These are phyloP conservation scores for Penicillium thymicola DNA, from an alignment of 2,329 filamentous ascomycete species.

Conservation along the genomic window DNA sequence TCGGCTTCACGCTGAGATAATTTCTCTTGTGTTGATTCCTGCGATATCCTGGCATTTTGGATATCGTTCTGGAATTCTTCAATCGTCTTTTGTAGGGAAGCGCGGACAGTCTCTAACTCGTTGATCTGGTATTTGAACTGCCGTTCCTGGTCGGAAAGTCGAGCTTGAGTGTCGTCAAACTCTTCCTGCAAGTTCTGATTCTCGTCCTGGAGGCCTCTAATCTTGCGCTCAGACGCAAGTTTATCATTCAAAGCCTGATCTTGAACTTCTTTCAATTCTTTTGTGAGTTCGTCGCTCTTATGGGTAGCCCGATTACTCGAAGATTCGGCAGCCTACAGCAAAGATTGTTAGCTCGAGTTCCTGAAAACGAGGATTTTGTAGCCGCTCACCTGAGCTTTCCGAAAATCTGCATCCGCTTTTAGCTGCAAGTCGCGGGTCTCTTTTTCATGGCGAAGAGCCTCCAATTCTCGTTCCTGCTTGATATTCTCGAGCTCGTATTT, in stretches of 20 bases:
- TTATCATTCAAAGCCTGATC: constrained; percentile 56
- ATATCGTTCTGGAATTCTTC: constrained; percentile 51
- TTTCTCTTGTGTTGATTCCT: constrained; percentile 62
- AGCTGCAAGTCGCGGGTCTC: constrained; percentile 77
- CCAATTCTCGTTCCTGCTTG: constrained; percentile 82
- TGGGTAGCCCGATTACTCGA: constrained; percentile 49
- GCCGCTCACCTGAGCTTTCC: constrained; percentile 54
- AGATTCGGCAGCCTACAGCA: constrained; percentile 50
- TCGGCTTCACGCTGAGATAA: constrained; percentile 66
- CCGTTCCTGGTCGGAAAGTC: constrained; percentile 65
- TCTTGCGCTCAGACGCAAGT: constrained; percentile 52
- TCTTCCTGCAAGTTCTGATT: constrained; percentile 75
- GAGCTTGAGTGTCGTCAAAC: constrained; percentile 75
- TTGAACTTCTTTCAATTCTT: constrained; percentile 55
- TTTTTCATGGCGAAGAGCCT: constrained; percentile 72
- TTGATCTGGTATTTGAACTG: constrained; percentile 59
- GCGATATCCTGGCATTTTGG: constrained; percentile 55
- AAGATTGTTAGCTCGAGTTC: background rate
- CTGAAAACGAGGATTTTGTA: background rate
- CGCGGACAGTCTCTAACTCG: constrained; percentile 61
- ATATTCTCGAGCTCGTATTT: constrained; percentile 83
- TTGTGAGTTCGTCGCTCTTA: constrained; percentile 54
- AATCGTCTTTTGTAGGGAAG: constrained; percentile 55
- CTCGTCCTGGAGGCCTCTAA: constrained; percentile 62
- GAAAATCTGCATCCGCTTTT: constrained; percentile 82